Percentiles rank a stretch among this genome's conserved stretches.
Evolutionary conservation across 768 basidiomycete species (phyloP).

Genomic region (Mrakia frigida): DNA sequence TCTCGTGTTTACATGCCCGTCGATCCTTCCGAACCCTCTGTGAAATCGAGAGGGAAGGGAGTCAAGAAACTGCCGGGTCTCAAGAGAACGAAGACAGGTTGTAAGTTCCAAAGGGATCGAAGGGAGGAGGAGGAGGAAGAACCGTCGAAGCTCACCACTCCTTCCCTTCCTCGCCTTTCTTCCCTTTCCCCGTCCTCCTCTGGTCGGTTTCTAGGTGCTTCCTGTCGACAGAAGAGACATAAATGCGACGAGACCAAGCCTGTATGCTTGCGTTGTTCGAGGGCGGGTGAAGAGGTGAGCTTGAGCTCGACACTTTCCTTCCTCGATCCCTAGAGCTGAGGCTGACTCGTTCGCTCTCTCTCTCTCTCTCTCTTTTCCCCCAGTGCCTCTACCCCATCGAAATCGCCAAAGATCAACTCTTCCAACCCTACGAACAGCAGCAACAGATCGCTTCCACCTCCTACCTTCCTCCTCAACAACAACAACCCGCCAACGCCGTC

Average conservation of each 20-base stretch:
- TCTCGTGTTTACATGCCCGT: neutral
- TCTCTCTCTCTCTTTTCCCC: neutral
- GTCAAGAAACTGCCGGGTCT: neutral
- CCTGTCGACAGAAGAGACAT: neutral
- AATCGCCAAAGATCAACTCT: neutral
- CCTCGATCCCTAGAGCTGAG: neutral
- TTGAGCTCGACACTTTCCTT: neutral
- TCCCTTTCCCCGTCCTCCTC: too few species aligned
- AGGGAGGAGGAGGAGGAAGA: neutral
- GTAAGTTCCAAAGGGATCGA: neutral
- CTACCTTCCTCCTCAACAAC: neutral
- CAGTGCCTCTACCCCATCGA: slow-evolving; percentile 13
- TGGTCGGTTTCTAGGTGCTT: too few species aligned
- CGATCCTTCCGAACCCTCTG: neutral
- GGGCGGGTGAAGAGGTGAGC: slow-evolving; percentile 1
- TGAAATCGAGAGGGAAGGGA: neutral
- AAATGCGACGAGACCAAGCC: slow-evolving; percentile 15
- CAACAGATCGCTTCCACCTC: neutral
- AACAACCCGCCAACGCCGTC: neutral
- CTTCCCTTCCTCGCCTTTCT: neutral
- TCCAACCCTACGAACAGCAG: neutral
- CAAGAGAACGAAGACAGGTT: slow-evolving; percentile 13
- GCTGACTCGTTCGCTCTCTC: too few species aligned
- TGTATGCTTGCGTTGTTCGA: neutral
- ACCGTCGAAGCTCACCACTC: slow-evolving; percentile 2